Evolutionary conservation across 495 filamentous ascomycete species (phyloP).

Genomic region (Sordaria brevicollis): DNA sequence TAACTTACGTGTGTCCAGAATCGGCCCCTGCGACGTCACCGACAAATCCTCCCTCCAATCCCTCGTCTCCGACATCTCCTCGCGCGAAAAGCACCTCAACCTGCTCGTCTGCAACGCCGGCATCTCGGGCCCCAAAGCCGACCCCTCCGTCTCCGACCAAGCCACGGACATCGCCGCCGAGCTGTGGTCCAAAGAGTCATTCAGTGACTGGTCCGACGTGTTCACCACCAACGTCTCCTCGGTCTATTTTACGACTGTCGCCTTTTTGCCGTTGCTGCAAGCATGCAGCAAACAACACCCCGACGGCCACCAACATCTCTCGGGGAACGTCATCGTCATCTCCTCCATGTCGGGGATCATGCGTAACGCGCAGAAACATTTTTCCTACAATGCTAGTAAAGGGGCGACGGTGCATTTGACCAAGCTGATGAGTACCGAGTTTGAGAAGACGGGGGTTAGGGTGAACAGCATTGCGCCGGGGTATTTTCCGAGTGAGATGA

Average conservation of each 20-base stretch:
- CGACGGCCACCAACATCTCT: background rate
- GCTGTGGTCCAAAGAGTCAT: conserved; percentile 31
- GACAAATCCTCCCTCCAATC: conserved; percentile 45
- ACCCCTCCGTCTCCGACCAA: conserved; percentile 22
- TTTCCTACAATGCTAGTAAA: conserved; percentile 51
- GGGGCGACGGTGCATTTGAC: conserved; percentile 48
- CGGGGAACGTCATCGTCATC: conserved; percentile 25
- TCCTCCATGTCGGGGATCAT: conserved; percentile 47
- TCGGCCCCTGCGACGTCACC: conserved; percentile 47
- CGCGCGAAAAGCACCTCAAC: conserved; percentile 38
- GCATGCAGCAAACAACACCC: conserved; percentile 30
- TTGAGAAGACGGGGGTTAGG: conserved; percentile 43
- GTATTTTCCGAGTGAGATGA: conserved; percentile 48
- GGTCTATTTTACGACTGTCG: conserved; percentile 48
- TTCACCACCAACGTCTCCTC: conserved; percentile 48
- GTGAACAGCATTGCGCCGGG: conserved; percentile 55
- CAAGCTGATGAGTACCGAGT: conserved; percentile 44
- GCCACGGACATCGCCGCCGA: conserved; percentile 34
- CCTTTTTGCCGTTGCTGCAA: conserved; percentile 47
- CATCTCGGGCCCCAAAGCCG: conserved; percentile 27
- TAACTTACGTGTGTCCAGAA: conserved; percentile 3
- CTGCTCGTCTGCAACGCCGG: conserved; percentile 55
- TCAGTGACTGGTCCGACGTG: conserved; percentile 39
- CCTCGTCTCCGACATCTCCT: conserved; percentile 32
- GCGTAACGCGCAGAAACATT: conserved; percentile 39